A percentile compares a stretch with the other conserved stretches of the same genome.
Conservation (phyloP, 2,329 filamentous ascomycete genomes). For the Talaromyces sp. region DNA sequence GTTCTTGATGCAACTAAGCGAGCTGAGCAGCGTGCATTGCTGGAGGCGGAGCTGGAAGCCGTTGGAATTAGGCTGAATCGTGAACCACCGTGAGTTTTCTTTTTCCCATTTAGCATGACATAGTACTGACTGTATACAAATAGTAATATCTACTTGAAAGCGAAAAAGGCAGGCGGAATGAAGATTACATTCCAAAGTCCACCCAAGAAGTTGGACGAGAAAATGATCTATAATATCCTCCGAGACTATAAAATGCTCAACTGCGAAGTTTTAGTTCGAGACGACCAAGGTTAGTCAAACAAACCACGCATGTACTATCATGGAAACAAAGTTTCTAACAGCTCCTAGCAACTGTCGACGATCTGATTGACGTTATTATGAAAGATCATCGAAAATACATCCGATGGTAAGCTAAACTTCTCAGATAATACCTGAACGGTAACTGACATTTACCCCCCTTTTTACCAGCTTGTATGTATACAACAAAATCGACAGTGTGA, state of each 20-base stretch:
- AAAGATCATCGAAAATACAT: conserved; percentile 98
- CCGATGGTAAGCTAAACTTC: conserved; percentile 47
- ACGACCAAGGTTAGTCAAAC: conserved; percentile 63
- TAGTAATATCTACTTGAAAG: conserved; percentile 95
- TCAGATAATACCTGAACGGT: neutral
- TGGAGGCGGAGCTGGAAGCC: conserved; percentile 90
- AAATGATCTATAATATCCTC: conserved; percentile 96
- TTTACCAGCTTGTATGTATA: conserved; percentile 77
- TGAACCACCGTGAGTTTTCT: conserved; percentile 68
- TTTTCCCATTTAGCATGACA: neutral
- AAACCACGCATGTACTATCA: conserved; percentile 7
- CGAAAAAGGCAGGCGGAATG: conserved; percentile 94
- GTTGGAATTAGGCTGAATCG: conserved; percentile 92
- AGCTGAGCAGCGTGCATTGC: conserved; percentile 80
- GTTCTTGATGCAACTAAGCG: conserved; percentile 93
- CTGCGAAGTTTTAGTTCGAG: conserved; percentile 89
- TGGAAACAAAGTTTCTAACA: conserved; percentile 1
- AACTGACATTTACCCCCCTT: neutral
- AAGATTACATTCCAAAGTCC: conserved; percentile 93
- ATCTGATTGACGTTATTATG: conserved; percentile 99
- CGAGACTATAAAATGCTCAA: conserved; percentile 99
- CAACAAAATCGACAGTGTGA: conserved; percentile 98
- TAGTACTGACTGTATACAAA: neutral
- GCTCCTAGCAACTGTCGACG: conserved; percentile 74
- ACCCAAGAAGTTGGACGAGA: conserved; percentile 89